These are phyloP conservation scores for Spathaspora boniae DNA, from an alignment of 805 yeast genomes.

Conservation along the genomic window DNA sequence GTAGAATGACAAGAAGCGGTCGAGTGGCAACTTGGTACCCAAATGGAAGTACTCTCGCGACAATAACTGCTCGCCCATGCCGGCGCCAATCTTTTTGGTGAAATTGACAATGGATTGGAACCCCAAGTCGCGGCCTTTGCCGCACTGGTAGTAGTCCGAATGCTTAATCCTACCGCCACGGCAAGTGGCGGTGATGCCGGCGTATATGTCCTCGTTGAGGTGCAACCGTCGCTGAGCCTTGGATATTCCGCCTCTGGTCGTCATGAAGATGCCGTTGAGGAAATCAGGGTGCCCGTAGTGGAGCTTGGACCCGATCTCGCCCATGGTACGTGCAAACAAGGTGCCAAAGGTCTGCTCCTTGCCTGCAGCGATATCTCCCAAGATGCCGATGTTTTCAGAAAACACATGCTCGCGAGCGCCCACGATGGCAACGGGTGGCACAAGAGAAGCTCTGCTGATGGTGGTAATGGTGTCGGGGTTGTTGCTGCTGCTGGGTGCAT, in stretches of 20 bases:
- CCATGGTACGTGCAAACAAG: slow-evolving; percentile 85
- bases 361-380: slow-evolving; percentile 97
- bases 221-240: slow-evolving; percentile 94
- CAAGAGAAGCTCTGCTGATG: no score
- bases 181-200: slow-evolving; percentile 86
- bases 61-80: slow-evolving; percentile 95
- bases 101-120: slow-evolving; percentile 89
- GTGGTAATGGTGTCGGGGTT: slow-evolving; percentile 50
- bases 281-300: slow-evolving; percentile 98
- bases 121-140: slow-evolving; percentile 94
- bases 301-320: slow-evolving; percentile 90
- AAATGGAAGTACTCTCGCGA: slow-evolving; percentile 89
- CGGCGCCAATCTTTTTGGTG: slow-evolving; percentile 95
- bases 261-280: slow-evolving; percentile 85
- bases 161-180: slow-evolving; percentile 95
- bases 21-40: slow-evolving; percentile 87
- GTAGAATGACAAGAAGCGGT: slow-evolving; percentile 85
- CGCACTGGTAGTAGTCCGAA: slow-evolving; percentile 94
- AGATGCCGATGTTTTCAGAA: slow-evolving; percentile 86
- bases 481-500: slow-evolving; percentile 49
- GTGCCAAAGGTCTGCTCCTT: slow-evolving; percentile 98
- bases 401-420: slow-evolving; percentile 96
- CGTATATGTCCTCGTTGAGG: slow-evolving; percentile 91
- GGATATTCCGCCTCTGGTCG: slow-evolving; percentile 92
- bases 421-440: slow-evolving; percentile 69